Evolutionary conservation across 331 rosid genomes (phyloP).

Genomic region (Pyracantha coccinea): DNA sequence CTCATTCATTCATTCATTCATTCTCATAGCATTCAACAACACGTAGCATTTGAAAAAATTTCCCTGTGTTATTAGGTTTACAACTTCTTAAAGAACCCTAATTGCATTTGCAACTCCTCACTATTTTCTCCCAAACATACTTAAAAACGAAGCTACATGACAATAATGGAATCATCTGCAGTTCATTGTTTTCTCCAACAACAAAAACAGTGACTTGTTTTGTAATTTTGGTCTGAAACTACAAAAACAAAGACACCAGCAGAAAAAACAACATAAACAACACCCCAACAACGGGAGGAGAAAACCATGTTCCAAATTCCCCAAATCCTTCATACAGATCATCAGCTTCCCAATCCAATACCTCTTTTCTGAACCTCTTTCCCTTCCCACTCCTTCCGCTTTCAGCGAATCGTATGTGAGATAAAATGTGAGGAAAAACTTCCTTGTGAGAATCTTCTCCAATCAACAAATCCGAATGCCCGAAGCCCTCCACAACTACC

Average conservation of each 20-base stretch:
- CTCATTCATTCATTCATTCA: not conserved
- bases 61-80: not conserved
- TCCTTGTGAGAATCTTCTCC: constrained; percentile 24
- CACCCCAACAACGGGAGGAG: constrained; percentile 13
- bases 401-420: constrained; percentile 17
- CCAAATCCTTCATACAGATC: constrained; percentile 12
- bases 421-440: constrained; percentile 26
- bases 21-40: not conserved
- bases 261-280: not conserved
- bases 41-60: not conserved
- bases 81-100: not conserved
- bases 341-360: constrained; percentile 24
- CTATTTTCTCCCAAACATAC: too few relatives aligned
- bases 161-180: too few relatives aligned
- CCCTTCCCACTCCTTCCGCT: not conserved
- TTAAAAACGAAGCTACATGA: too few relatives aligned
- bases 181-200: too few relatives aligned
- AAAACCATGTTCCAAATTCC: constrained; percentile 19
- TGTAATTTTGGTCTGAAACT: too few relatives aligned
- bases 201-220: too few relatives aligned
- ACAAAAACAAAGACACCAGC: too few relatives aligned
- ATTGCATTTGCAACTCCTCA: not conserved
- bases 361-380: constrained; percentile 11
- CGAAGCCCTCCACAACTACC: constrained; percentile 32
- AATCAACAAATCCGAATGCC: constrained; percentile 31